These are phyloP conservation scores for Hanseniaspora meyeri DNA, from an alignment of 805 yeast species.

Conservation along the genomic window DNA sequence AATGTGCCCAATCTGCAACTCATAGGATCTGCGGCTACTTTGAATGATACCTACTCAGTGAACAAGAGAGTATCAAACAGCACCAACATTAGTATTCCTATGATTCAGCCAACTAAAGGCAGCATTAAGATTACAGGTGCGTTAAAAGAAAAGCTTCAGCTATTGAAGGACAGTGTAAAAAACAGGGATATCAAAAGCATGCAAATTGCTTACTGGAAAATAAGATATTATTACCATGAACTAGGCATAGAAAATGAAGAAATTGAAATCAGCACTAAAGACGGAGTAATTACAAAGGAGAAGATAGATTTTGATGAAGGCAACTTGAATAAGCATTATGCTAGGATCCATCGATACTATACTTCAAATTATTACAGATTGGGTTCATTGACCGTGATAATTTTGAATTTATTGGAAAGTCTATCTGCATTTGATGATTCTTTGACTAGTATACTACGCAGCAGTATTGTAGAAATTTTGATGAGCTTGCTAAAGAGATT, in stretches of 20 bases:
- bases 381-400: slow-evolving; percentile 50
- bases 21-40: slow-evolving; percentile 79
- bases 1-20: slow-evolving; percentile 32
- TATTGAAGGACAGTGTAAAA: slow-evolving; percentile 48
- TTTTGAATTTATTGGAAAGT: slow-evolving; percentile 47
- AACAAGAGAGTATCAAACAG: slow-evolving; percentile 41
- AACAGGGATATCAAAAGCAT: slow-evolving; percentile 30
- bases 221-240: slow-evolving; percentile 22
- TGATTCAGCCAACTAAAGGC: slow-evolving; percentile 43
- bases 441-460: slow-evolving; percentile 51
- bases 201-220: slow-evolving; percentile 63
- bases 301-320: neutral
- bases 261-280: neutral
- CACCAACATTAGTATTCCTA: slow-evolving; percentile 55
- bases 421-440: slow-evolving; percentile 24
- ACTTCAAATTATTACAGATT: slow-evolving; percentile 39
- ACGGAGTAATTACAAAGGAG: neutral
- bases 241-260: neutral
- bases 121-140: slow-evolving; percentile 39
- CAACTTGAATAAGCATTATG: slow-evolving; percentile 22
- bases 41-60: slow-evolving; percentile 53
- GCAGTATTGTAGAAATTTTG: slow-evolving; percentile 45
- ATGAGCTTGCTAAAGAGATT: slow-evolving; percentile 59
- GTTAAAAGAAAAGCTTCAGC: slow-evolving; percentile 67
- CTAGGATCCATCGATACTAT: slow-evolving; percentile 53